Evolutionary conservation across 306 rosid species (phyloP), one percentile per base, ranked within the genome.

Genomic region (Carpinus viminea): DNA sequence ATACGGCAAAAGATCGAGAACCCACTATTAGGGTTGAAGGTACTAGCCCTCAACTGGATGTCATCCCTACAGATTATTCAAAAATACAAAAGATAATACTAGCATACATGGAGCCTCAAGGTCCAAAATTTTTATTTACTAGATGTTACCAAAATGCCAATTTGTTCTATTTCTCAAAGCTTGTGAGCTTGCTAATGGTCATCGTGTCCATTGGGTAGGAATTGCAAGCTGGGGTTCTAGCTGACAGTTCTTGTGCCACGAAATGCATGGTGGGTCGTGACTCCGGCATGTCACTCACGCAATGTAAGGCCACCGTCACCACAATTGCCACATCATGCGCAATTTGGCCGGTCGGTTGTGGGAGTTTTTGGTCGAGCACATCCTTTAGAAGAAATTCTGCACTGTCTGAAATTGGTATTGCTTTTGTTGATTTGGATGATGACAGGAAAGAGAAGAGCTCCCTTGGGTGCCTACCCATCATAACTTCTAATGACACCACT

Each of bases 401-500:
- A 46, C 79, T 72, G 64, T 75, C 85, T 57, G 12, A 20, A 17
- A 21, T 9, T 15, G 73, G 4, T 31, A 24, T 68, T 62, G 86
- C 69, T 72, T 80, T 31, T 45, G 45, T 45, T 8, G 17, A 72
- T 74, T 64, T 80, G 26, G 65, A 76, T 7, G 88, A 79, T 64
- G 57, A 46, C 21, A 89, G 4, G 8, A 60, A 43, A 69, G 47
- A 11, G 59, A 90, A 73, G 69, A 88, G 76, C 52, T 92, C 93
- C 45, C 89, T 85, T 4, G 94, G 94, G 80, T 92, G 97, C 57
- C 65, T 88, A 71, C 94, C 93, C 93, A 90, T 90, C 85, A 90
- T 16, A 51, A 85, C 77, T 81, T 92, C 94, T 21, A 92, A 74
- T n/a, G 79, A 82, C 53, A 89, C 89, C 66, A 90, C 92, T 10